Base-by-base conservation (phyloP, 331 rosid genomes). In the Malus hybrid region DNA sequence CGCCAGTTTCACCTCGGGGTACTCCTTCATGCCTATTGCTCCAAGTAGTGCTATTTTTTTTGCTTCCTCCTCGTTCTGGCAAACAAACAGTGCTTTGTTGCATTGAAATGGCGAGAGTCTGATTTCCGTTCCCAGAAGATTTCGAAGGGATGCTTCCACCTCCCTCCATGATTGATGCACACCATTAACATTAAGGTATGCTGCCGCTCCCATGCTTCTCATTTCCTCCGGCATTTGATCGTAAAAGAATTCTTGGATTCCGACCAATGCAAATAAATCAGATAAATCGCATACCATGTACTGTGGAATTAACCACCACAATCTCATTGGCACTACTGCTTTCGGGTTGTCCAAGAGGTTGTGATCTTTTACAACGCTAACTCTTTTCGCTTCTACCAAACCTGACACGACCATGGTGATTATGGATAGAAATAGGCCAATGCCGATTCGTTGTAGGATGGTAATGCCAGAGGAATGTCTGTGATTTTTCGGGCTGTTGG, bases 281-380 rank as follows among this genome's bases (percentile, higher is more conserved):
- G 84, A 74, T 46, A 80, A 20, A 0, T 88, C 88, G 8, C 71
- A 32, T 2, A 89, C 13, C 18, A 87, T 67, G 70, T 80, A 87
- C 8, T 89, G 91, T 22, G 89, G 93, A 64, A 89, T 64, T 14
- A 87, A 11, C 89, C 91, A 87, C 89, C 91, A 87, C 0, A 85
- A 75, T 10, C 28, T 77, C 34, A 83, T 76, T 6, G 93, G 93
- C 3, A 87, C 76, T 3, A 77, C 29, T 32, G 69, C 70, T 28
- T 83, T 89, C 0, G 87, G 83, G 19, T 59, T 76, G 42, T 87
- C 87, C 10, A 77, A 8, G 32, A 85, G 85, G 4, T 69, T 71
- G 15, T 81, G 65, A 0, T 67, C n/a, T 12, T 42, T 76, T 0
- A 81, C 86, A 0, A 78, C 29, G 1, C 62, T 3, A 10, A 89